Conservation (phyloP, 1,284 basidiomycete species). For the Lentinula novae-zelandiae region DNA sequence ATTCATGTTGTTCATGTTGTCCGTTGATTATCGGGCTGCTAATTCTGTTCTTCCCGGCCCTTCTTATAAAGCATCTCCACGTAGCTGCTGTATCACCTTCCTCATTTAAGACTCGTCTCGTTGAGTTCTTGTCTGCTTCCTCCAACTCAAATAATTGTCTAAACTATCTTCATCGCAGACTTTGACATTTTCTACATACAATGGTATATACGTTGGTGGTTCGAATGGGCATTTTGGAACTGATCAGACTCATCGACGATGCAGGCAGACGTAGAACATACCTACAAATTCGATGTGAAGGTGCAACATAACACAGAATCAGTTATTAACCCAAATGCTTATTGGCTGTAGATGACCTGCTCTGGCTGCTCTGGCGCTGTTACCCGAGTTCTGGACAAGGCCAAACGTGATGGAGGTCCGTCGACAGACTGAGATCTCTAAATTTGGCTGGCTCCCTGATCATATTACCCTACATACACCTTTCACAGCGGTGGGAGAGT, state of each 20-base stretch:
- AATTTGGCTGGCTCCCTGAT: neutral
- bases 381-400: conserved; percentile 65
- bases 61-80: conserved; percentile 1
- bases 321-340: neutral
- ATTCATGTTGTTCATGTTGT: neutral
- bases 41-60: neutral
- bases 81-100: neutral
- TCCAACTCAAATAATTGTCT: neutral
- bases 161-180: neutral
- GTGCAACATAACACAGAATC: conserved; percentile 21
- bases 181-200: neutral
- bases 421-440: neutral
- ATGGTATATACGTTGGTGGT: neutral
- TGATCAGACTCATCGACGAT: neutral
- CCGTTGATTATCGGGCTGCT: neutral
- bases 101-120: neutral
- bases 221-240: neutral
- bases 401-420: conserved; percentile 58
- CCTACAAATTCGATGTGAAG: conserved; percentile 62
- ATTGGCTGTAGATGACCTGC: conserved; percentile 68
- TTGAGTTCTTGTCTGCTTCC: neutral
- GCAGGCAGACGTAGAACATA: conserved; percentile 31
- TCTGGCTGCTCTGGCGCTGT: conserved; percentile 80
- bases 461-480: neutral
- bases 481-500: conserved; percentile 49